Evolutionary conservation across 2,329 filamentous ascomycete genomes (phyloP).

Genomic region (Sporothrix luriei): DNA sequence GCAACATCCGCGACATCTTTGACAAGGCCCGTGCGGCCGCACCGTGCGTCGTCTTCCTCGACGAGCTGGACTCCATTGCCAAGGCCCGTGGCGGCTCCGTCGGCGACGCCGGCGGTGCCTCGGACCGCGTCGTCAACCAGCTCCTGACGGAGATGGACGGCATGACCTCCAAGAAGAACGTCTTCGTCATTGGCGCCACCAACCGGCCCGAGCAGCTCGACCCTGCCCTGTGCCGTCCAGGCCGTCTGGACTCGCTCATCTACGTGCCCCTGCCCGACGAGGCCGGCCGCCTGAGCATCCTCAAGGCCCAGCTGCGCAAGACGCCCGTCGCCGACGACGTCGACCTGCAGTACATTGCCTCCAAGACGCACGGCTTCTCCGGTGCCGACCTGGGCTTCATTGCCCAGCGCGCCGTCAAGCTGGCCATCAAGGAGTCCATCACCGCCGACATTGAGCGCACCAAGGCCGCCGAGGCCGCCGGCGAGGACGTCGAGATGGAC

Average conservation of each 20-base stretch:
- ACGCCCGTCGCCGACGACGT: conserved; percentile 88
- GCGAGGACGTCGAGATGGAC: conserved; percentile 79
- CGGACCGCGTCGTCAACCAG: conserved; percentile 99
- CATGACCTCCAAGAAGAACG: conserved; percentile 99
- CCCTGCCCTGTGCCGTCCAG: conserved; percentile 94
- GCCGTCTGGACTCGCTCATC: conserved; percentile 97
- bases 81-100: conserved; percentile 97
- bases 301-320: conserved; percentile 96
- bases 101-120: conserved; percentile 95
- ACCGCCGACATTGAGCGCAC: conserved; percentile 81
- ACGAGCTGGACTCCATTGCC: conserved; percentile 97
- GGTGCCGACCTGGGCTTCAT: conserved; percentile 99
- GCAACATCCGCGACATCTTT: conserved; percentile 99
- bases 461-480: conserved; percentile 85
- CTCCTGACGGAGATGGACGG: conserved; percentile 99
- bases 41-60: conserved; percentile 97
- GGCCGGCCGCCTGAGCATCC: conserved; percentile 82
- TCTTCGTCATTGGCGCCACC: conserved; percentile 98
- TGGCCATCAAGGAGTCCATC: conserved; percentile 98
- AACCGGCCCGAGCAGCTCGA: conserved; percentile 99
- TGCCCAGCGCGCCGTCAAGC: conserved; percentile 97
- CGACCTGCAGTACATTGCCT: conserved; percentile 87
- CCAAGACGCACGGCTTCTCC: conserved; percentile 97
- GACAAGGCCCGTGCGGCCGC: conserved; percentile 98
- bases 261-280: conserved; percentile 97